A percentile compares a stretch with the other conserved stretches of the same genome.
phyloP scores from a whole-genome alignment of 1,284 basidiomycete genomes.

The Trametes hirsuta region DNA sequence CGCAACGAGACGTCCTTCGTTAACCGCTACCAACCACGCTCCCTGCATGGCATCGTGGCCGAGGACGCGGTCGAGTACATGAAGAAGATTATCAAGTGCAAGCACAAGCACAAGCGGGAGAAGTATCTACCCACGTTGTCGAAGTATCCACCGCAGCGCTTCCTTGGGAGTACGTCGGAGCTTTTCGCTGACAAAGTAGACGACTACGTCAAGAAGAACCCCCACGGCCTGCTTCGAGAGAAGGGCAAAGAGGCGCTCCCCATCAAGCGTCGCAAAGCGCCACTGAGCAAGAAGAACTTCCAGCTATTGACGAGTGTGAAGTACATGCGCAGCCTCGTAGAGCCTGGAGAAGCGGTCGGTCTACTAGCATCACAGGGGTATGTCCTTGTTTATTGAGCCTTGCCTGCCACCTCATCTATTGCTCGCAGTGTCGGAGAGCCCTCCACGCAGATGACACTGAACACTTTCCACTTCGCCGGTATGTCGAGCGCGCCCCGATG shows the following conservation, averaged over 20 bases:
- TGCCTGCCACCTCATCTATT: conserved; percentile 11
- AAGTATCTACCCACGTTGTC: conserved; percentile 78
- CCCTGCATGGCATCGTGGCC: conserved; percentile 61
- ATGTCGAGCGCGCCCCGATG: conserved; percentile 32
- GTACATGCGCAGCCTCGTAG: conserved; percentile 92
- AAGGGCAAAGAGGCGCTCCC: conserved; percentile 50
- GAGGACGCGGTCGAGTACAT: conserved; percentile 78
- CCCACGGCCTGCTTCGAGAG: conserved; percentile 70
- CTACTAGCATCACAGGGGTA: conserved; percentile 97
- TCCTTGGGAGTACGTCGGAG: conserved; percentile 93
- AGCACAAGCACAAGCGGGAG: conserved; percentile 57
- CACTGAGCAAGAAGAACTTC: conserved; percentile 68
- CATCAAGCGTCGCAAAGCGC: conserved; percentile 50
- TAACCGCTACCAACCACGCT: conserved; percentile 71
- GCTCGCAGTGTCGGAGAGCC: conserved; percentile 89
- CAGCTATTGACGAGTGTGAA: conserved; percentile 84
- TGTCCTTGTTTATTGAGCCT: conserved; percentile 30
- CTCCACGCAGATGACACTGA: conserved; percentile 99
- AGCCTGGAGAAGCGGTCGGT: conserved; percentile 98
- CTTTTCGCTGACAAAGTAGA: conserved; percentile 85
- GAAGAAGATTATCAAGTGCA: conserved; percentile 89
- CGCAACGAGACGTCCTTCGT: conserved; percentile 86
- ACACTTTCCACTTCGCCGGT: conserved; percentile 99
- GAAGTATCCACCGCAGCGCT: conserved; percentile 77
- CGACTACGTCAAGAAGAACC: conserved; percentile 82